Evolutionary conservation across 371 early-diverging fungal genomes (phyloP).

Genomic region (Zopfochytrium polystomum): DNA sequence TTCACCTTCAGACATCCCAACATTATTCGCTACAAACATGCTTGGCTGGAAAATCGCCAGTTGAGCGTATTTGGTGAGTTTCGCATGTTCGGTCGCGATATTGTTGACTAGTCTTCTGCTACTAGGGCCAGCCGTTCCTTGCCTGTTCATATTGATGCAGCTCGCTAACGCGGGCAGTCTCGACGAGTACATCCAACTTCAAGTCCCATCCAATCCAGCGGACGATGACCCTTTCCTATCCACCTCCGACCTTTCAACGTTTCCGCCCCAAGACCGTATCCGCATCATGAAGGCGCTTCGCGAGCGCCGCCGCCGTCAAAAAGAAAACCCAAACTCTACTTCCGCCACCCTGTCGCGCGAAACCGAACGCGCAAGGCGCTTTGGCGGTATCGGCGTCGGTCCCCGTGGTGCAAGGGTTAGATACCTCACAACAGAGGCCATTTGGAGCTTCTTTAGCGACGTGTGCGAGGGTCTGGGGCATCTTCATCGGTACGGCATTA

Average conservation of each 20-base stretch:
- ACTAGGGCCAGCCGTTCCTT: constrained; percentile 89
- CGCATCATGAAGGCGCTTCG: constrained; percentile 20
- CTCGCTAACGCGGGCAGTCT: constrained; percentile 94
- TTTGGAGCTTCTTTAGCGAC: constrained; percentile 82
- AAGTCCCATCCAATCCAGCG: constrained; percentile 23
- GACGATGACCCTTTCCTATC: not conserved
- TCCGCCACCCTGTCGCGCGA: not conserved
- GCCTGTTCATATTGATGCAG: constrained; percentile 95
- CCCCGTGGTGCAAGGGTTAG: constrained; percentile 32
- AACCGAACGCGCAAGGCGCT: constrained; percentile 14
- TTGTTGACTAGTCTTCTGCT: too few relatives aligned
- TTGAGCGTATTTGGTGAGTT: constrained; percentile 74
- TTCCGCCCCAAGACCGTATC: constrained; percentile 14
- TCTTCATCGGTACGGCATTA: constrained; percentile 76
- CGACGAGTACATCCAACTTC: constrained; percentile 76
- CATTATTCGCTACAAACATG: constrained; percentile 90
- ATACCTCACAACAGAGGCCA: constrained; percentile 63
- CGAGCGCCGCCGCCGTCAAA: not conserved
- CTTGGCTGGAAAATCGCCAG: constrained; percentile 63
- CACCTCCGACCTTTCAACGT: constrained; percentile 7
- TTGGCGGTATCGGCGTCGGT: constrained; percentile 42
- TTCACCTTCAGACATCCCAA: too few relatives aligned
- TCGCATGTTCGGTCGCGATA: too few relatives aligned
- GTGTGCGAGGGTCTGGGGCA: constrained; percentile 84
- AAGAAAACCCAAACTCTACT: not conserved